phyloP scores from a whole-genome alignment of 1,139 yeast genomes.

The Sugiyamaella novakii region DNA sequence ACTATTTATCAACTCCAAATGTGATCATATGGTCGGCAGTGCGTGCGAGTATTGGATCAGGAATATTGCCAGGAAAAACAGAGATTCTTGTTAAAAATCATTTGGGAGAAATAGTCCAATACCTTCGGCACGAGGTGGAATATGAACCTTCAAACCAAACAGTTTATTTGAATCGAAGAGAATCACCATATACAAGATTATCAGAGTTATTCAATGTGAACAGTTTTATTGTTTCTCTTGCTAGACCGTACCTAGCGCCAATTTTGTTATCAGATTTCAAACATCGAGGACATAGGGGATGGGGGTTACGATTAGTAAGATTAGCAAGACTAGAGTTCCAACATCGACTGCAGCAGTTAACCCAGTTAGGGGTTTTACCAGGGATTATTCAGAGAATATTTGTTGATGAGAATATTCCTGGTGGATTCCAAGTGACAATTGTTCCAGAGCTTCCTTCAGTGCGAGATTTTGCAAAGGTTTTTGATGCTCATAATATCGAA shows the following conservation, averaged over 20 bases:
- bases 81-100: constrained; percentile 67
- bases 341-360: constrained; percentile 79
- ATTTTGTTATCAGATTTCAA: constrained; percentile 78
- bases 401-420: constrained; percentile 85
- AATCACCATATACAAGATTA: constrained; percentile 79
- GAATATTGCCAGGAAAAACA: constrained; percentile 58
- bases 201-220: constrained; percentile 94
- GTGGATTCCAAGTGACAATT: constrained; percentile 78
- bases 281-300: constrained; percentile 55
- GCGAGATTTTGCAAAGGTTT: constrained; percentile 67
- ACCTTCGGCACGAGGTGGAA: constrained; percentile 32
- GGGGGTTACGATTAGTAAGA: constrained; percentile 49
- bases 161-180: constrained; percentile 41
- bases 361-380: constrained; percentile 74
- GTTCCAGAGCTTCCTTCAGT: constrained; percentile 79
- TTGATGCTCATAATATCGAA: constrained; percentile 66
- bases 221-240: constrained; percentile 84
- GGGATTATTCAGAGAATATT: constrained; percentile 72
- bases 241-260: constrained; percentile 93
- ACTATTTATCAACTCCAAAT: constrained; percentile 90
- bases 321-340: constrained; percentile 68
- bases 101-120: constrained; percentile 39
- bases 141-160: constrained; percentile 53
- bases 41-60: constrained; percentile 68
- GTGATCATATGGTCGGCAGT: constrained; percentile 84